Percentiles rank a stretch among this genome's conserved stretches.
These are phyloP conservation scores for Phoma herbarum DNA, from an alignment of 2,329 filamentous ascomycete species.

Conservation along the genomic window DNA sequence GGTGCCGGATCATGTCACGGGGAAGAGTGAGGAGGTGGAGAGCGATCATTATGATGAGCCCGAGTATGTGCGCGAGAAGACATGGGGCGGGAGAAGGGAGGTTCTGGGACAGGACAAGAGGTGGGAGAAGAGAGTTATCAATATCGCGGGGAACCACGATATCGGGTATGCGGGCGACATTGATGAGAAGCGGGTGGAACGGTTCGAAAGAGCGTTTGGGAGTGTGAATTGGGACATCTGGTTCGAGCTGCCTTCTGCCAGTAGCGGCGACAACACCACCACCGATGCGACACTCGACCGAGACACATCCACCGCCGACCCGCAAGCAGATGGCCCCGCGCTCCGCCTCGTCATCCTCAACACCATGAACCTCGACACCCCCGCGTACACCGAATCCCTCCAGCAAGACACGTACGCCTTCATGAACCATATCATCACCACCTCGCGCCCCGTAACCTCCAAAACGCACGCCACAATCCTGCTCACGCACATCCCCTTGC, in stretches of 20 bases:
- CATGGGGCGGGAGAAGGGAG: slow-evolving; percentile 46
- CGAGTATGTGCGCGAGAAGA: slow-evolving; percentile 18
- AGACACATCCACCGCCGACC: background rate
- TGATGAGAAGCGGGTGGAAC: slow-evolving; percentile 73
- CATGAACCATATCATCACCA: slow-evolving; percentile 72
- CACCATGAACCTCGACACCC: slow-evolving; percentile 91
- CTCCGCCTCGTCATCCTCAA: slow-evolving; percentile 88
- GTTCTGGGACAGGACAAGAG: slow-evolving; percentile 56
- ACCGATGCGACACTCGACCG: background rate
- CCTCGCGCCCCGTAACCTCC: slow-evolving; percentile 67
- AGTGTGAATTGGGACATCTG: slow-evolving; percentile 89
- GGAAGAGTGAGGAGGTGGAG: slow-evolving; percentile 38
- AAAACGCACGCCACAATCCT: slow-evolving; percentile 79
- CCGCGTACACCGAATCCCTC: slow-evolving; percentile 71
- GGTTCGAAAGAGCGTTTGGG: slow-evolving; percentile 88
- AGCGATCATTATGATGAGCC: slow-evolving; percentile 29
- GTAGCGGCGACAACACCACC: no score
- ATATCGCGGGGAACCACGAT: slow-evolving; percentile 94
- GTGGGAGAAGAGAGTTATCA: slow-evolving; percentile 84
- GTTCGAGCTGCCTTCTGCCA: slow-evolving; percentile 64
- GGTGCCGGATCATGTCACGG: slow-evolving; percentile 58
- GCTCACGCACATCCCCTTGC: slow-evolving; percentile 89
- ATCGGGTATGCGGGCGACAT: slow-evolving; percentile 96
- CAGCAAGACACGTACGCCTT: slow-evolving; percentile 82
- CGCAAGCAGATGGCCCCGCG: slow-evolving; percentile 60